phyloP scores from a whole-genome alignment of 257 asterid genomes.

The Eustoma russellianum region DNA sequence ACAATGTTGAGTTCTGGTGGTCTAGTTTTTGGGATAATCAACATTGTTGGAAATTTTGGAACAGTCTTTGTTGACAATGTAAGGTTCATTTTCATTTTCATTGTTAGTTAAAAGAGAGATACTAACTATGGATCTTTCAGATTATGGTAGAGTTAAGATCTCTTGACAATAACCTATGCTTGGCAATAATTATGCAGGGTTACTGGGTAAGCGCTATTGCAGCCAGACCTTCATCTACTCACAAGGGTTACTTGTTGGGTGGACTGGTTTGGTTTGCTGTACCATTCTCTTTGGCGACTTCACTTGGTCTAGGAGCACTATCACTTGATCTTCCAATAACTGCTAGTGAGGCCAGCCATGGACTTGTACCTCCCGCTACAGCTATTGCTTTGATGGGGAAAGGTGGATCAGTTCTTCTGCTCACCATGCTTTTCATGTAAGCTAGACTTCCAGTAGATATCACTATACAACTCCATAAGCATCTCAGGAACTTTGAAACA shows the following conservation, averaged over 20 bases:
- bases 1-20: conserved; percentile 95
- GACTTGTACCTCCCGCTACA: conserved; percentile 92
- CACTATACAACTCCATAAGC: no score
- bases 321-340: conserved; percentile 86
- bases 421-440: conserved; percentile 89
- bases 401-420: conserved; percentile 88
- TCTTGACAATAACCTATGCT: not conserved
- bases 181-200: conserved; percentile 29
- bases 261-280: conserved; percentile 96
- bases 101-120: no score
- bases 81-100: conserved; percentile 8
- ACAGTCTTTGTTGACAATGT: conserved; percentile 92
- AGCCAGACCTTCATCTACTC: conserved; percentile 94
- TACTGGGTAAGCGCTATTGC: conserved; percentile 97
- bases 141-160: not conserved
- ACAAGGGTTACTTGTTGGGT: conserved; percentile 80
- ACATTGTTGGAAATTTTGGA: conserved; percentile 87
- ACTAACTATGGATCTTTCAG: not conserved
- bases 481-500: no score
- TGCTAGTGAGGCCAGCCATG: conserved; percentile 71
- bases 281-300: conserved; percentile 85
- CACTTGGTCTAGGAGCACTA: conserved; percentile 87
- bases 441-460: conserved; percentile 6
- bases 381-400: conserved; percentile 93
- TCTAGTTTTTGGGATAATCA: conserved; percentile 78